A percentile compares a stretch with the other conserved stretches of the same genome.
These are phyloP conservation scores for Ceriops decandra DNA, from an alignment of 345 rosid genomes.

Conservation along the genomic window DNA sequence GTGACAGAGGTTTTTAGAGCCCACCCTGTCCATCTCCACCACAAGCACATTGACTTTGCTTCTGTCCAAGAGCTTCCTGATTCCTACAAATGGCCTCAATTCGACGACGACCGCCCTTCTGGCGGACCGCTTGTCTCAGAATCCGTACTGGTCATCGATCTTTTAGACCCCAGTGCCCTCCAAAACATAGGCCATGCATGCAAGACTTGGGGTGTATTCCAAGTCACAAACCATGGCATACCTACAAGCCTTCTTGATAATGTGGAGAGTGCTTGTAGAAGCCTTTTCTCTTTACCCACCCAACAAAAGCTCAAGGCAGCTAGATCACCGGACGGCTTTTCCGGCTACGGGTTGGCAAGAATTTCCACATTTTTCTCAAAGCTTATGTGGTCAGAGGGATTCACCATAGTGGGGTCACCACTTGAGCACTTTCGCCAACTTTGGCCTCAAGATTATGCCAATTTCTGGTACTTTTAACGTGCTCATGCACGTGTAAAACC, in stretches of 20 bases:
- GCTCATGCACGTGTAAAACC: constrained; percentile 23
- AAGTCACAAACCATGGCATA: constrained; percentile 69
- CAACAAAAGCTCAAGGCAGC: constrained; percentile 68
- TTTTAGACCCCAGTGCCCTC: constrained; percentile 46
- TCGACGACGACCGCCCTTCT: constrained; percentile 30
- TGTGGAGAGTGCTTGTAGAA: constrained; percentile 39
- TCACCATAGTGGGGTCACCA: constrained; percentile 78
- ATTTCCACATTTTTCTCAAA: constrained; percentile 75
- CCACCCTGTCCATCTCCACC: constrained; percentile 50
- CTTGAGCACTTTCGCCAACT: constrained; percentile 65
- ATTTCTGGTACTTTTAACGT: constrained; percentile 50
- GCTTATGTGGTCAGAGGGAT: constrained; percentile 97
- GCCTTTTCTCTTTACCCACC: constrained; percentile 57
- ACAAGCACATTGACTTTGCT: constrained; percentile 49
- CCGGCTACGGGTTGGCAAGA: constrained; percentile 81
- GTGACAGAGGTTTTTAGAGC: constrained; percentile 46
- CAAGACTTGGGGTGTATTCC: constrained; percentile 76
- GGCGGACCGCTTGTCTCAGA: constrained; percentile 23
- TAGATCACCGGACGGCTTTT: constrained; percentile 58
- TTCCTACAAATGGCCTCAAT: constrained; percentile 63
- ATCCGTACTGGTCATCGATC: constrained; percentile 63
- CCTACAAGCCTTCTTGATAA: constrained; percentile 43
- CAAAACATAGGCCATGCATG: constrained; percentile 63
- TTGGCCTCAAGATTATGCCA: constrained; percentile 65
- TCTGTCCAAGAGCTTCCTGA: constrained; percentile 68